Evolutionary conservation across 2,329 filamentous ascomycete genomes (phyloP).

Genomic region (Fusarium devonianum): DNA sequence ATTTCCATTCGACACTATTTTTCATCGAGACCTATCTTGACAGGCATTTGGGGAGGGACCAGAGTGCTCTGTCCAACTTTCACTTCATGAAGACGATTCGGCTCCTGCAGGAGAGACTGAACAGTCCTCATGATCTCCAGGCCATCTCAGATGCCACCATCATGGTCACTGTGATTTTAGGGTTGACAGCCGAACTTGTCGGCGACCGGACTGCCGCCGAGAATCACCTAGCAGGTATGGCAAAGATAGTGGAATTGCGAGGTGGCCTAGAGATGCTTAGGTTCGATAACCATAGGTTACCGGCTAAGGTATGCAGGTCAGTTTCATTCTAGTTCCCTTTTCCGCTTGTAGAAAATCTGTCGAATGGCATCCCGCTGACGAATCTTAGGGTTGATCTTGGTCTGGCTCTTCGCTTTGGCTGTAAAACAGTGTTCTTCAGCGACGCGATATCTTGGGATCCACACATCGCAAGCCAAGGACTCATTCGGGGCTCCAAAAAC

Average conservation of each 20-base stretch:
- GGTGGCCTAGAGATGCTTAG: conserved; percentile 26
- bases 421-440: conserved; percentile 18
- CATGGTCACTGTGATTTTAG: conserved; percentile 25
- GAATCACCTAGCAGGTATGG: conserved; percentile 27
- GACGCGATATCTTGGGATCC: conserved; percentile 24
- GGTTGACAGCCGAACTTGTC: conserved; percentile 21
- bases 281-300: conserved; percentile 28
- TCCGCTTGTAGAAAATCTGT: too few species aligned
- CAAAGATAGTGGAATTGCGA: conserved; percentile 27
- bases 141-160: conserved; percentile 30
- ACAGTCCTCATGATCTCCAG: background rate
- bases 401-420: conserved; percentile 19
- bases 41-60: background rate
- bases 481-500: conserved; percentile 2
- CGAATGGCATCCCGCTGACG: background rate
- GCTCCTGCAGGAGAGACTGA: conserved; percentile 24
- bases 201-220: conserved; percentile 15
- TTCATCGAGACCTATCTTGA: conserved; percentile 25
- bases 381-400: conserved; percentile 24
- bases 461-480: conserved; percentile 9
- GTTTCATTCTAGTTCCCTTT: too few species aligned
- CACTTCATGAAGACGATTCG: conserved; percentile 32
- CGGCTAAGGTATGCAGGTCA: conserved; percentile 35
- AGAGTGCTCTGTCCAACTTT: conserved; percentile 18
- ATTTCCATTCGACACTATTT: conserved; percentile 30